Percentiles rank a stretch among this genome's conserved stretches.
phyloP scores from a whole-genome alignment of 2,329 filamentous ascomycete genomes.

The Sarocladium oryzae region DNA sequence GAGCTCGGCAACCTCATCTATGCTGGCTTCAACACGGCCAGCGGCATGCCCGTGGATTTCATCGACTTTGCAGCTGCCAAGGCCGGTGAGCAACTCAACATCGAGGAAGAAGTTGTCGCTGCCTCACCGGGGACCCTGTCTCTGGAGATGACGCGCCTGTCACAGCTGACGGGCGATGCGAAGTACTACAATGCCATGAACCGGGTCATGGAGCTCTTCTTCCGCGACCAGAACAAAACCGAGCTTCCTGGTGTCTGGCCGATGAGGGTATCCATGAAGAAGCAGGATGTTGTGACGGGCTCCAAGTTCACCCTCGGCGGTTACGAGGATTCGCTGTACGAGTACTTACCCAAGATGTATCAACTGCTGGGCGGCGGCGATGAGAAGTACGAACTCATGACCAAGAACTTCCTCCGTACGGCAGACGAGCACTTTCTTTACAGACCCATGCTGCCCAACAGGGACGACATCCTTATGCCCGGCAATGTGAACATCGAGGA shows the following conservation, averaged over 20 bases:
- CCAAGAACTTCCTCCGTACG: slow-evolving; percentile 42
- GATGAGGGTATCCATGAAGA: slow-evolving; percentile 51
- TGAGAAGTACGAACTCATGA: slow-evolving; percentile 53
- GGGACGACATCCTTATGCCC: slow-evolving; percentile 57
- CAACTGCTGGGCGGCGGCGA: slow-evolving; percentile 57
- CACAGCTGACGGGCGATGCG: slow-evolving; percentile 63
- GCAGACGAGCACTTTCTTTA: slow-evolving; percentile 61
- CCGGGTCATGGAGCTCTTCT: slow-evolving; percentile 60
- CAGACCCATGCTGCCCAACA: slow-evolving; percentile 57
- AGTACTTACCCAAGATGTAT: slow-evolving; percentile 56
- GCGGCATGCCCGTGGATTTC: slow-evolving; percentile 66
- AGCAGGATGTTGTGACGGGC: slow-evolving; percentile 34
- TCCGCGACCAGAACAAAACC: slow-evolving; percentile 60
- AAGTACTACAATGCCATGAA: slow-evolving; percentile 71
- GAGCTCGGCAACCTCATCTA: slow-evolving; percentile 66
- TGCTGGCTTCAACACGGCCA: slow-evolving; percentile 70
- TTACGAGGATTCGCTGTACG: slow-evolving; percentile 49
- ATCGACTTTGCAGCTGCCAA: slow-evolving; percentile 50
- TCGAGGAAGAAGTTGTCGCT: slow-evolving; percentile 66
- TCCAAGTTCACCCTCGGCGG: slow-evolving; percentile 42
- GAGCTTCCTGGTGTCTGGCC: slow-evolving; percentile 71
- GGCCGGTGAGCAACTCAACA: slow-evolving; percentile 39
- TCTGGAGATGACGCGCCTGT: slow-evolving; percentile 77
- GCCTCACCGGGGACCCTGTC: slow-evolving; percentile 62
- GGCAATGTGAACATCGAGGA: slow-evolving; percentile 34